These are phyloP conservation scores for Fraxinus nigra DNA, from an alignment of 305 asterid species.

Conservation along the genomic window DNA sequence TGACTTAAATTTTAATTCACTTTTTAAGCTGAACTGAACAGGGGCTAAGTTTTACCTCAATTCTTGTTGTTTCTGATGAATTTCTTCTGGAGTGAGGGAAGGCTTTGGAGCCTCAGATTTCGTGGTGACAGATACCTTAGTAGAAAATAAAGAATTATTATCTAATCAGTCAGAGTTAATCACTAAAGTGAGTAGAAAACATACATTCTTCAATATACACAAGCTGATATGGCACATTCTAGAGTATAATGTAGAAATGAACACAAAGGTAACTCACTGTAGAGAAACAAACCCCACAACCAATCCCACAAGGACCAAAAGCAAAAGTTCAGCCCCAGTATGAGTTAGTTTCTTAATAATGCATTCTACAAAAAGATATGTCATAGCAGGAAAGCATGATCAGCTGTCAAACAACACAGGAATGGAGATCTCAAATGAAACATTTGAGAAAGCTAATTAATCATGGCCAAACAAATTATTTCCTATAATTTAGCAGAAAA, in stretches of 20 bases:
- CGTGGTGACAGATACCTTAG: slow-evolving; percentile 68
- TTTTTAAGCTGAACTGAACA: background rate
- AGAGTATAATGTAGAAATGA: background rate
- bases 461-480: background rate
- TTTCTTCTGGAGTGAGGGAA: slow-evolving; percentile 85
- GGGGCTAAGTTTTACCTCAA: slow-evolving; percentile 46
- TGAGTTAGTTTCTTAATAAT: background rate
- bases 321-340: background rate
- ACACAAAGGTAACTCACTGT: background rate
- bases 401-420: background rate
- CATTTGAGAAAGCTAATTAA: background rate
- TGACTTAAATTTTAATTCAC: background rate
- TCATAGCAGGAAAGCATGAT: background rate
- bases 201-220: background rate
- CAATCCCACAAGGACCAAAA: background rate
- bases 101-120: slow-evolving; percentile 65
- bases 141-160: slow-evolving; percentile 15
- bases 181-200: background rate
- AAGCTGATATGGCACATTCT: background rate
- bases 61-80: slow-evolving; percentile 70
- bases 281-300: background rate
- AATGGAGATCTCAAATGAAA: background rate
- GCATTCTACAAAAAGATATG: background rate
- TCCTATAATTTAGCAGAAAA: background rate
- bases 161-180: slow-evolving; percentile 11